Base-by-base conservation (phyloP, 495 filamentous ascomycete genomes). In the Lentithecium fluviatile region DNA sequence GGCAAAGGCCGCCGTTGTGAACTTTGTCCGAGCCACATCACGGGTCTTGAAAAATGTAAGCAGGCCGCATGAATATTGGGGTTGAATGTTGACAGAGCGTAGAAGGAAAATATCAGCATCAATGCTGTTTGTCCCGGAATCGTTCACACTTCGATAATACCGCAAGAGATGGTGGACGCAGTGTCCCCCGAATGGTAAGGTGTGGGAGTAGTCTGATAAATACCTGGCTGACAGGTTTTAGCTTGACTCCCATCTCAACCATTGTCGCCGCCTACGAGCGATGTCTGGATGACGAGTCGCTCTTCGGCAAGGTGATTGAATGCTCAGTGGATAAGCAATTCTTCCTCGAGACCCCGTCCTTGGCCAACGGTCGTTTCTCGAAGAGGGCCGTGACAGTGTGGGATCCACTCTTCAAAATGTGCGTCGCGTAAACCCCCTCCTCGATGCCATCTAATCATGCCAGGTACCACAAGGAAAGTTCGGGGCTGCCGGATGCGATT, bases 321-420 rank as follows among this genome's bases (percentile, higher is more conserved):
- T 70, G 71, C 45, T 69, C 72, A 29, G 66, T 60, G 6, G 65
- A 72, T n/a, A 67, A 71, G 37, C 70, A 67, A 26, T 57, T 70
- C 56, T 57, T 69, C 55, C 57, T 71, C 42, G 62, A 65, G 52
- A 64, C 62, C 25, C 64, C 70, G n/a, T 63, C 69, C n/a, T 57
- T 72, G 21, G 47, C 62, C 50, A 73, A 75, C 50, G 71, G 71
- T 6, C 59, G 53, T 12, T 48, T 68, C 6, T 67, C 64, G 8
- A 66, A 68, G 58, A 66, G 75, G 48, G 69, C 68, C 38, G 56
- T 62, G 21, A 69, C 69, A 2, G 70, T 75, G 11, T 78, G 73
- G 70, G 75, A 77, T 53, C 75, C 76, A 5, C 61, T 76, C 52
- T 76, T 77, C 58, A 69, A 71, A 43, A 64, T 70, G 66, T 67